Evolutionary conservation across 225 moss, liverwort and hornwort genomes (phyloP).

Genomic region (Marchantia polymorpha): DNA sequence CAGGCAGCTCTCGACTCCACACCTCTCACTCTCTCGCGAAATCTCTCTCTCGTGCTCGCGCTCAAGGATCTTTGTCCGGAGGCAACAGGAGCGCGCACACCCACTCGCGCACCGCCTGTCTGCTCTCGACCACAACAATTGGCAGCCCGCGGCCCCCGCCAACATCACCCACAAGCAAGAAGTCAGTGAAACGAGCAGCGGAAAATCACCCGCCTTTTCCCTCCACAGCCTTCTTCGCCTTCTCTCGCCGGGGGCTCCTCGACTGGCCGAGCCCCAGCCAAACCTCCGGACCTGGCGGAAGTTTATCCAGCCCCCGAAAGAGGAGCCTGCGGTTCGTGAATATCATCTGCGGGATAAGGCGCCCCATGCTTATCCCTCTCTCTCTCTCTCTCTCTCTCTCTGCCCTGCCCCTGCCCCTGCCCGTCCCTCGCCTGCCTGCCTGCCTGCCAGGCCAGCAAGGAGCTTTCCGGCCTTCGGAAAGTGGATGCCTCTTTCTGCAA

Average conservation of each 20-base stretch:
- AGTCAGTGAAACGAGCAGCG: not conserved
- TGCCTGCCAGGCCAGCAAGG: constrained; percentile 5
- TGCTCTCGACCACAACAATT: constrained; percentile 1
- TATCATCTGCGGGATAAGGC: not conserved
- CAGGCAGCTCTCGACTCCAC: not conserved
- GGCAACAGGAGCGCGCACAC: not conserved
- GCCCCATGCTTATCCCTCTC: not conserved
- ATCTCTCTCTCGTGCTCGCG: too few relatives aligned
- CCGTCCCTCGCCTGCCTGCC: not conserved
- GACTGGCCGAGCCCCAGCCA: not conserved
- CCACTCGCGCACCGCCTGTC: not conserved
- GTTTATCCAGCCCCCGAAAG: not conserved
- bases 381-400: not conserved
- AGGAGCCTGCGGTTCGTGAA: not conserved
- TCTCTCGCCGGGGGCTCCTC: not conserved
- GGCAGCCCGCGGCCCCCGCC: not conserved
- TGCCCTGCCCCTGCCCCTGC: not conserved
- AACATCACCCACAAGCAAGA: not conserved
- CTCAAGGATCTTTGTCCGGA: too few relatives aligned
- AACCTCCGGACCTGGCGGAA: not conserved
- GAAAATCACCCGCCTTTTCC: not conserved
- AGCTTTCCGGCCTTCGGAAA: not conserved
- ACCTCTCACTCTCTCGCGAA: not conserved
- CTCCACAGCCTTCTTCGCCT: not conserved
- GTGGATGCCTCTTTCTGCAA: not conserved